Evolutionary conservation across 768 basidiomycete genomes (phyloP).

Genomic region (Dacryopinax primogenitus): DNA sequence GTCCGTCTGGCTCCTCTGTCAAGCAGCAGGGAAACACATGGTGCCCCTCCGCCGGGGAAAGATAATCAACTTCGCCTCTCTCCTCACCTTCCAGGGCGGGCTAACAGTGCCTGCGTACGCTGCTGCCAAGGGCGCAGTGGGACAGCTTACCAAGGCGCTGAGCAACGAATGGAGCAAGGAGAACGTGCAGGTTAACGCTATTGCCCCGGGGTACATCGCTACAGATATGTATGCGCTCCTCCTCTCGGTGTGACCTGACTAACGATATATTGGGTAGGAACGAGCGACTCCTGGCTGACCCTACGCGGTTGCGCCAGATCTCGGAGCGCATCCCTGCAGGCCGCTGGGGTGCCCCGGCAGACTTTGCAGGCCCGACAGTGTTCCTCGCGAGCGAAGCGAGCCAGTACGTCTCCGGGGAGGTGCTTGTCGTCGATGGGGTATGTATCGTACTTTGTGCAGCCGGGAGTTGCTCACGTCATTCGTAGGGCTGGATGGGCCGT

Average conservation of each 20-base stretch:
- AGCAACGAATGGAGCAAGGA: conserved; percentile 87
- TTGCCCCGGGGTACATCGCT: conserved; percentile 76
- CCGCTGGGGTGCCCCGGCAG: conserved; percentile 56
- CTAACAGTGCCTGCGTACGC: conserved; percentile 79
- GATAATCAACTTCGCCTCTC: conserved; percentile 55
- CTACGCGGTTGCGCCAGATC: conserved; percentile 55
- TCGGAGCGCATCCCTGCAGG: conserved; percentile 60
- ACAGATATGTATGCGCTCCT: conserved; percentile 61
- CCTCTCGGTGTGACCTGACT: conserved; percentile 4
- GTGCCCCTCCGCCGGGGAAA: conserved; percentile 49
- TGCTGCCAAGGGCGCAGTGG: conserved; percentile 69
- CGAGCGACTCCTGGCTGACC: conserved; percentile 49
- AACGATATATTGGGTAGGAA: conserved; percentile 36
- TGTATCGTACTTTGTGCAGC: conserved; percentile 24
- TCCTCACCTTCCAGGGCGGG: conserved; percentile 50
- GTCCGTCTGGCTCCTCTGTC: conserved; percentile 69
- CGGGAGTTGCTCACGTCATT: background rate
- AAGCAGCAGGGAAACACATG: conserved; percentile 85
- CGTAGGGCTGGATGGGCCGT: conserved; percentile 20
- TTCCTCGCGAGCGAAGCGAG: conserved; percentile 58
- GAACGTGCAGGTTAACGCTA: conserved; percentile 79
- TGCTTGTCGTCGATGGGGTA: conserved; percentile 59
- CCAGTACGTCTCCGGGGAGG: conserved; percentile 61
- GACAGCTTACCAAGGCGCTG: conserved; percentile 75
- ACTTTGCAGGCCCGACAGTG: conserved; percentile 61